phyloP scores from a whole-genome alignment of 1,284 basidiomycete genomes.

The Puccinia polysora region DNA sequence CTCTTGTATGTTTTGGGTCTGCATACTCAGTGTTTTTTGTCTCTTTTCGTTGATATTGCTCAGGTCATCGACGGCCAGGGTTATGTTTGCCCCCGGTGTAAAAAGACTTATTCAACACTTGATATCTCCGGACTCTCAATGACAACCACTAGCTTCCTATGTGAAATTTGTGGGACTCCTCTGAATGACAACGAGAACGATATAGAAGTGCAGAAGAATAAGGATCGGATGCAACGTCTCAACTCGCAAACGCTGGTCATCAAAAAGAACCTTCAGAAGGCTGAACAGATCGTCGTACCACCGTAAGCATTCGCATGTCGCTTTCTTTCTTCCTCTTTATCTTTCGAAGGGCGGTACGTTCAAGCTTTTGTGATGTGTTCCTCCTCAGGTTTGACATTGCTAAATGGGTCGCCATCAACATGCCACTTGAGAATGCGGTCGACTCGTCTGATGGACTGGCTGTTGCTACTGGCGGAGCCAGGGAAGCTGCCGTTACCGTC shows the following conservation, averaged over 20 bases:
- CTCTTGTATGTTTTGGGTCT: not conserved
- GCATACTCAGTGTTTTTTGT: not conserved
- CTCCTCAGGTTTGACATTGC: slow-evolving; percentile 36
- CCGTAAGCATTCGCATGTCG: slow-evolving; percentile 51
- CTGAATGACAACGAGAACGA: slow-evolving; percentile 87
- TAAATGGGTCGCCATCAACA: slow-evolving; percentile 37
- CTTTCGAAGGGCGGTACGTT: not conserved
- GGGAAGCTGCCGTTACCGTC: slow-evolving; percentile 36
- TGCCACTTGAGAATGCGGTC: slow-evolving; percentile 27
- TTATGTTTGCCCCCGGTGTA: slow-evolving; percentile 87
- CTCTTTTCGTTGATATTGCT: too few species aligned
- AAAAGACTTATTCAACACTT: slow-evolving; percentile 74
- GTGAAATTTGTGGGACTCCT: slow-evolving; percentile 65
- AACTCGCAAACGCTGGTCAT: slow-evolving; percentile 85
- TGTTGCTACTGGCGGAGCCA: slow-evolving; percentile 43
- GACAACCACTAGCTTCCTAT: slow-evolving; percentile 62
- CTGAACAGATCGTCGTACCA: slow-evolving; percentile 79
- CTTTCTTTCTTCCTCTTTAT: not conserved
- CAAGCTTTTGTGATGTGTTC: not conserved
- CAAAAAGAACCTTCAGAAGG: slow-evolving; percentile 76
- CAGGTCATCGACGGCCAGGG: slow-evolving; percentile 85
- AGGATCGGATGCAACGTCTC: slow-evolving; percentile 92
- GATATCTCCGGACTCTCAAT: slow-evolving; percentile 74
- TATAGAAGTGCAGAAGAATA: slow-evolving; percentile 72
- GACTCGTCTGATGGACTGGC: slow-evolving; percentile 33